A percentile compares a stretch with the other conserved stretches of the same genome.
These are phyloP conservation scores for Phytophthora citricola DNA, from an alignment of 352 stramenopile species.

Conservation along the genomic window DNA sequence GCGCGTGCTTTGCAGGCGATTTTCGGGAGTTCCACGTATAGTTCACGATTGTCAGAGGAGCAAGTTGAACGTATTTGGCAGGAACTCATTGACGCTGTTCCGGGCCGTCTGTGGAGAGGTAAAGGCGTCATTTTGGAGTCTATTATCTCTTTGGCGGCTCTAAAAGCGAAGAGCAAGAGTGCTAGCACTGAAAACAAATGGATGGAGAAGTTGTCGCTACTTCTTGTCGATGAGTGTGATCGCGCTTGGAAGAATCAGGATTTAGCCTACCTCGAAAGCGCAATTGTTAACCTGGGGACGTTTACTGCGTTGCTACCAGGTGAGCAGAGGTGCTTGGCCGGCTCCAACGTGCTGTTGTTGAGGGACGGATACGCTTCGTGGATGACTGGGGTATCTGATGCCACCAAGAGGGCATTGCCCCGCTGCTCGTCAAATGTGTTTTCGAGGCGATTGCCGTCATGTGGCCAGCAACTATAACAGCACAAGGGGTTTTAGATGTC, in stretches of 20 bases:
- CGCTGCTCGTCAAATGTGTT: constrained; percentile 76
- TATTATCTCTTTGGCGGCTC: constrained; percentile 55
- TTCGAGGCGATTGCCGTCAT: constrained; percentile 67
- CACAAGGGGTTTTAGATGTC: background rate
- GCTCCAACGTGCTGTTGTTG: constrained; percentile 45
- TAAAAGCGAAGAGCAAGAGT: constrained; percentile 28
- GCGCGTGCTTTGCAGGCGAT: constrained; percentile 66
- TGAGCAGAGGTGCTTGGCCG: constrained; percentile 34
- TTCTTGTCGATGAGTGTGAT: constrained; percentile 68
- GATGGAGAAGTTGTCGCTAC: constrained; percentile 34
- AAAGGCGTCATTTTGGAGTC: constrained; percentile 82
- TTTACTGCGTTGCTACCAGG: constrained; percentile 48
- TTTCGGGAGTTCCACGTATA: constrained; percentile 57
- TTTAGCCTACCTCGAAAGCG: constrained; percentile 75
- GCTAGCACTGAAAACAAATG: constrained; percentile 21
- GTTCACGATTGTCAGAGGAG: constrained; percentile 43
- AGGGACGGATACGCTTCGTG: constrained; percentile 44
- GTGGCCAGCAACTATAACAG: constrained; percentile 40
- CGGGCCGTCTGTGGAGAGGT: constrained; percentile 75
- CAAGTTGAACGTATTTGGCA: constrained; percentile 63
- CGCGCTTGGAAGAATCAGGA: constrained; percentile 72
- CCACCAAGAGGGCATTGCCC: constrained; percentile 40
- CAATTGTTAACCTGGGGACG: constrained; percentile 55
- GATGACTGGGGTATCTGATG: constrained; percentile 30
- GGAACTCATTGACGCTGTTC: constrained; percentile 57